A percentile compares a stretch with the other conserved stretches of the same genome.
These are phyloP conservation scores for Flaveria brownii DNA, from an alignment of 129 eudicot genomes.

Conservation along the genomic window DNA sequence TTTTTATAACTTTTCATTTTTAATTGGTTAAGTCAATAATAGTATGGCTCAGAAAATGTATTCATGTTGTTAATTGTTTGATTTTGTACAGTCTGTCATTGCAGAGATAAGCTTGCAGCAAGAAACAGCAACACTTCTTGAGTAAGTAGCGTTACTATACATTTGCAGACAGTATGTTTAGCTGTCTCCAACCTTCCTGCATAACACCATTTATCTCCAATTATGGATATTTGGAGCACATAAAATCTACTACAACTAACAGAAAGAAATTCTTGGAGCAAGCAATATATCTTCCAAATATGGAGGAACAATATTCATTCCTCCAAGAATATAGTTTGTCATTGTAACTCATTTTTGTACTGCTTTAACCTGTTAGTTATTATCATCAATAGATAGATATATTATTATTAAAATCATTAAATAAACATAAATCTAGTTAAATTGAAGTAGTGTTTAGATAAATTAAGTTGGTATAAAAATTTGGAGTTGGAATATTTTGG, in stretches of 20 bases:
- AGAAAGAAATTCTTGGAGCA: background rate
- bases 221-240: background rate
- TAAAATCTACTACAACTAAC: background rate
- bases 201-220: background rate
- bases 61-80: conserved; percentile 28
- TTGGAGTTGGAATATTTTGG: background rate
- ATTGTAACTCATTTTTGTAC: background rate
- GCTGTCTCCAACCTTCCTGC: conserved; percentile 11
- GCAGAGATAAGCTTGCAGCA: conserved; percentile 91
- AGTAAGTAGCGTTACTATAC: conserved; percentile 56
- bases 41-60: conserved; percentile 11
- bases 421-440: background rate
- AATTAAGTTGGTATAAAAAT: background rate
- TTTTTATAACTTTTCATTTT: conserved; percentile 6
- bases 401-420: background rate
- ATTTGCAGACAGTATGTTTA: conserved; percentile 7
- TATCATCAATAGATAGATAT: background rate
- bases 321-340: background rate
- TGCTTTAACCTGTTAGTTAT: background rate
- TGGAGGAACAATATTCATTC: background rate
- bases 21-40: conserved; percentile 12
- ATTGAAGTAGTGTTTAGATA: background rate
- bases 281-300: background rate
- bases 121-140: conserved; percentile 87
- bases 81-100: conserved; percentile 72